These are phyloP conservation scores for Fusarium ambrosium DNA, from an alignment of 2,329 filamentous ascomycete genomes.

Conservation along the genomic window DNA sequence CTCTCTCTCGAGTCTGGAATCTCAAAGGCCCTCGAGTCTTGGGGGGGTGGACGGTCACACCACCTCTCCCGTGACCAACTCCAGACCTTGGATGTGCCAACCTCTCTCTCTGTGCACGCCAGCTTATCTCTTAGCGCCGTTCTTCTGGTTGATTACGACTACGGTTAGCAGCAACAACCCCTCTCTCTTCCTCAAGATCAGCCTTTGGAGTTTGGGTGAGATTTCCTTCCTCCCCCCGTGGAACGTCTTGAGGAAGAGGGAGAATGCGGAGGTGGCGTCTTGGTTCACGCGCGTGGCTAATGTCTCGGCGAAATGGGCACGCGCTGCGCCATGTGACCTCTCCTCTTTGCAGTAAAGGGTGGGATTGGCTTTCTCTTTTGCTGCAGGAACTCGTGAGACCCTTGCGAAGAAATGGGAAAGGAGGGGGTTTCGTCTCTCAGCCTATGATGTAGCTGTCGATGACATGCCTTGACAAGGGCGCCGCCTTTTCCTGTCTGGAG, in stretches of 20 bases:
- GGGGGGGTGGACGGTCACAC: slow-evolving; percentile 26
- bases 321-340: slow-evolving; percentile 35
- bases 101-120: not conserved
- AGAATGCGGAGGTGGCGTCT: slow-evolving; percentile 40
- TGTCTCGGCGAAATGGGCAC: slow-evolving; percentile 22
- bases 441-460: slow-evolving; percentile 6
- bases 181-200: not conserved
- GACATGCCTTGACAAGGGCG: slow-evolving; percentile 34
- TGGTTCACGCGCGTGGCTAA: slow-evolving; percentile 19
- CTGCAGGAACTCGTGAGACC: slow-evolving; percentile 40
- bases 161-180: not conserved
- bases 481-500: slow-evolving; percentile 11
- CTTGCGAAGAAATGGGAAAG: slow-evolving; percentile 11
- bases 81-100: slow-evolving; percentile 10
- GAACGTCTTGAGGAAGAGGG: not conserved
- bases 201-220: not conserved
- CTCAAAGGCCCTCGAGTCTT: slow-evolving; percentile 1
- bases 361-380: slow-evolving; percentile 15
- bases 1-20: not conserved
- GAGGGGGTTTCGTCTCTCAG: not conserved
- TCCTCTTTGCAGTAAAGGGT: slow-evolving; percentile 21
- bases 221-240: not conserved
- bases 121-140: not conserved
- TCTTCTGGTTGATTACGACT: not conserved
- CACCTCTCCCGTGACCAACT: slow-evolving; percentile 34